These are phyloP conservation scores for Aquilaria yunnanensis DNA, from an alignment of 345 rosid species.

Conservation along the genomic window DNA sequence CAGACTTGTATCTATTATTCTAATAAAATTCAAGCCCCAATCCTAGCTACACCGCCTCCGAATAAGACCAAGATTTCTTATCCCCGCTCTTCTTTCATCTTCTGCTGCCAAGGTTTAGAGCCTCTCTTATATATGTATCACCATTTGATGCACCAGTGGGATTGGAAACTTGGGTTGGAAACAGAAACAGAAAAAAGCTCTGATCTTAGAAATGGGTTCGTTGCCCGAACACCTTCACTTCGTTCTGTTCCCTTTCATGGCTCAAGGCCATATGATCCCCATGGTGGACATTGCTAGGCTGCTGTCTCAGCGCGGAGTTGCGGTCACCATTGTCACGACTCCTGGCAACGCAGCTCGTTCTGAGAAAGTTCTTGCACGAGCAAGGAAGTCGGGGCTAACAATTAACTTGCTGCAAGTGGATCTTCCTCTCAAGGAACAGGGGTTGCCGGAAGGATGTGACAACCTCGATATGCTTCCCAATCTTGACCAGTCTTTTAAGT, in stretches of 20 bases:
- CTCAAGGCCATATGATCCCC: conserved; percentile 47
- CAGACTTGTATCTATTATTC: too few relatives aligned
- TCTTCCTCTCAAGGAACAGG: conserved; percentile 6
- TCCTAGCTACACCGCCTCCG: too few relatives aligned
- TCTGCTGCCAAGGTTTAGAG: too few relatives aligned
- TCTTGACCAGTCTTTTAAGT: conserved; percentile 7
- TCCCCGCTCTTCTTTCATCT: too few relatives aligned
- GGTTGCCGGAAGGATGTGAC: conserved; percentile 12
- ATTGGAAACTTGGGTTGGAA: background rate
- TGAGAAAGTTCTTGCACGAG: conserved; percentile 12
- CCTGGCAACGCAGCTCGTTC: conserved; percentile 18
- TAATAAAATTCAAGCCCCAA: too few relatives aligned
- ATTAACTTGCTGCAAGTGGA: conserved; percentile 12
- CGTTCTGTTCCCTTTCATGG: conserved; percentile 41
- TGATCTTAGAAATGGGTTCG: conserved; percentile 16
- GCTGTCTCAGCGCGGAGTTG: conserved; percentile 23
- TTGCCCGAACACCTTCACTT: conserved; percentile 40
- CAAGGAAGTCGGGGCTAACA: conserved; percentile 13
- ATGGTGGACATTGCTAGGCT: conserved; percentile 32
- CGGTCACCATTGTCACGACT: conserved; percentile 28
- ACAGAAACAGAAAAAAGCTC: too few relatives aligned
- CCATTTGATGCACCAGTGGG: too few relatives aligned
- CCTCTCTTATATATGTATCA: too few relatives aligned
- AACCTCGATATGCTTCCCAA: background rate
- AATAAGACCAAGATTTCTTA: too few relatives aligned